Evolutionary conservation across 2,329 filamentous ascomycete genomes (phyloP), one percentile per base, ranked within the genome.

Genomic region (Penicillium sp.): DNA sequence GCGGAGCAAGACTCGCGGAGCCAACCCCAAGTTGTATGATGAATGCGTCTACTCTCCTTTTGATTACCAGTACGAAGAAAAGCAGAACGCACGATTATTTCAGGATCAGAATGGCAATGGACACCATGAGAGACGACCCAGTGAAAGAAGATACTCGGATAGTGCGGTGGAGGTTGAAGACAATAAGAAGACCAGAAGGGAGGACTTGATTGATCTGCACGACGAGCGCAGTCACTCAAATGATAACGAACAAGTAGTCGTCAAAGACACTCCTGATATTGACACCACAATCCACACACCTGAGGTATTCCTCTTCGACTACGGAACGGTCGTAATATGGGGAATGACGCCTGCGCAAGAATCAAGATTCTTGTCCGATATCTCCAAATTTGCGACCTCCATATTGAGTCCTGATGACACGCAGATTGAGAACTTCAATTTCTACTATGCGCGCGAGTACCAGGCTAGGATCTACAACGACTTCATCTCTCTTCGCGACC

Each of bases 401-500:
- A 96, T 96, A 74, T 83, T 97, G 49, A 87, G 87, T 27, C 85
- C 89, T 12, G 93, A 96, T 70, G 91, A 96, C 66, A 88, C 96
- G 31, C 93, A 99, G 78, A 91, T 92, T 47, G 94, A 99, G 75
- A 91, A 93, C 70, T 99, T 99, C 82, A 99, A 99, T 75, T 99
- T 97, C 75, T 99, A 99, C 80, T 97, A 99, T 79, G 97, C 94
- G 3, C 86, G 90, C 68, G 93, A 97, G 73, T 99, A 99, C 74
- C 96, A 99, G 77, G 91, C 94, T 23, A 89, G 94, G 51, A 99
- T 99, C 75, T 99, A 99, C 83, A 99, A 99, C 76, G 94, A 99
- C 77, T 99, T 99, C 69, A 99, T 99, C 75, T 94, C 91, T 2
- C 78, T 99, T 60, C 84, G 93, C 49, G 93, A 97, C 69, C 96